phyloP scores from a whole-genome alignment of 2,329 filamentous ascomycete species.

The Rachicladosporium sp. region DNA sequence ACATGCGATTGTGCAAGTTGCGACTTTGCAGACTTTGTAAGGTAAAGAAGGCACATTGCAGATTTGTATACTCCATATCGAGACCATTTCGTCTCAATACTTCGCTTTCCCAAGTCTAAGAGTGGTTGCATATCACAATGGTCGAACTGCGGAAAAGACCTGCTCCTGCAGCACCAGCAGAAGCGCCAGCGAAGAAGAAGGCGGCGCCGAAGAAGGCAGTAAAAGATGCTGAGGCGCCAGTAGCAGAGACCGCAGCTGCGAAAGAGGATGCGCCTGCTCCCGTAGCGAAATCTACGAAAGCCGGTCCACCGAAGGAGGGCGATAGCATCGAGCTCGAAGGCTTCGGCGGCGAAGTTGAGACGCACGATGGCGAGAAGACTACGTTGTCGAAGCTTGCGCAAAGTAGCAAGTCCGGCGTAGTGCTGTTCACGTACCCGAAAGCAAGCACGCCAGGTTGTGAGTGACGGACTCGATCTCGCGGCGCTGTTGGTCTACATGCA shows the following conservation, averaged over 20 bases:
- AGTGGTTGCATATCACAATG: slow-evolving; percentile 19
- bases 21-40: too few species aligned
- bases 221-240: slow-evolving; percentile 16
- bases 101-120: too few species aligned
- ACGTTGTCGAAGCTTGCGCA: slow-evolving; percentile 70
- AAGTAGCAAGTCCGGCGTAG: slow-evolving; percentile 72
- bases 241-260: slow-evolving; percentile 8
- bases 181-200: slow-evolving; percentile 37
- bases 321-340: slow-evolving; percentile 40
- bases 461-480: slow-evolving; percentile 23
- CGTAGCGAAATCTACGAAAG: slow-evolving; percentile 3
- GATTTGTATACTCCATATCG: too few species aligned
- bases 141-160: slow-evolving; percentile 54
- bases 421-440: slow-evolving; percentile 91
- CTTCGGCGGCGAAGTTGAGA: slow-evolving; percentile 63
- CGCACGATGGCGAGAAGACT: slow-evolving; percentile 69
- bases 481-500: too few species aligned
- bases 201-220: slow-evolving; percentile 22
- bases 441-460: slow-evolving; percentile 90
- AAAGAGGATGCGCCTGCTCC: slow-evolving; percentile 5
- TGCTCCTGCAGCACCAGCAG: slow-evolving; percentile 38
- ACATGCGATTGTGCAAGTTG: too few species aligned
- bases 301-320: slow-evolving; percentile 31
- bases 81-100: too few species aligned
- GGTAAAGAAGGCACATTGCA: too few species aligned